These are phyloP conservation scores for Trametes sanguinea DNA, from an alignment of 768 basidiomycete species.

Conservation along the genomic window DNA sequence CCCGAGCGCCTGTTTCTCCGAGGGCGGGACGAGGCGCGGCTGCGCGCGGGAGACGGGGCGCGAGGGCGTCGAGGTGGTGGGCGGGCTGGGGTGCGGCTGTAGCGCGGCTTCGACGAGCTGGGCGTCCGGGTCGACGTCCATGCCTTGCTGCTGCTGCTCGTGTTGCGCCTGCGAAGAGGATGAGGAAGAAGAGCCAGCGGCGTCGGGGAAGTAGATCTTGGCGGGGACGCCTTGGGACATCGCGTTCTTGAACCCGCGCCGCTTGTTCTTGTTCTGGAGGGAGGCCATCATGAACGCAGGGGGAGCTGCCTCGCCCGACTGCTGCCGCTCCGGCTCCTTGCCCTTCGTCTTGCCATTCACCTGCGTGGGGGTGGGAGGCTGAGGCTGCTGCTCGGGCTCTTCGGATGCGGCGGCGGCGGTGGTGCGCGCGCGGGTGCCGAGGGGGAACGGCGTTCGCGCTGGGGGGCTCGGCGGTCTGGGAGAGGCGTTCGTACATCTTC, in stretches of 20 bases:
- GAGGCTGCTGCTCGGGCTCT: background rate
- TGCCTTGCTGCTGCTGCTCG: background rate
- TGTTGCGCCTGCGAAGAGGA: background rate
- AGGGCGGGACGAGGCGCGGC: constrained; percentile 60
- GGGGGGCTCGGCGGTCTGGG: constrained; percentile 29
- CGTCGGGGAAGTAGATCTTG: constrained; percentile 56
- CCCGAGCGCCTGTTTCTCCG: constrained; percentile 52
- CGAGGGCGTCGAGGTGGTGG: background rate
- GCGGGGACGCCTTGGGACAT: constrained; percentile 44
- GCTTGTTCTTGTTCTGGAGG: constrained; percentile 75
- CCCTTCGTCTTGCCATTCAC: background rate
- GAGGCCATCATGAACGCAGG: constrained; percentile 48
- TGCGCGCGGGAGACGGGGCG: background rate
- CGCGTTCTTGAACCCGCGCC: constrained; percentile 61
- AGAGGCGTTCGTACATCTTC: constrained; percentile 37
- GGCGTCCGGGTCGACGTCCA: constrained; percentile 14
- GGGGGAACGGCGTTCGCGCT: constrained; percentile 49
- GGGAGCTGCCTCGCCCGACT: constrained; percentile 12
- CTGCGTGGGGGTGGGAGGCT: background rate
- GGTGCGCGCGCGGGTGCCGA: constrained; percentile 34
- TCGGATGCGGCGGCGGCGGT: background rate
- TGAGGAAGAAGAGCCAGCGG: background rate
- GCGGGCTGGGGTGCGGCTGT: background rate
- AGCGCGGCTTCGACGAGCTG: constrained; percentile 12
- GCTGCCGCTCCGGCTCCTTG: background rate